Conservation (phyloP, 2,329 filamentous ascomycete species). For the Colletotrichum cordylinicola region DNA sequence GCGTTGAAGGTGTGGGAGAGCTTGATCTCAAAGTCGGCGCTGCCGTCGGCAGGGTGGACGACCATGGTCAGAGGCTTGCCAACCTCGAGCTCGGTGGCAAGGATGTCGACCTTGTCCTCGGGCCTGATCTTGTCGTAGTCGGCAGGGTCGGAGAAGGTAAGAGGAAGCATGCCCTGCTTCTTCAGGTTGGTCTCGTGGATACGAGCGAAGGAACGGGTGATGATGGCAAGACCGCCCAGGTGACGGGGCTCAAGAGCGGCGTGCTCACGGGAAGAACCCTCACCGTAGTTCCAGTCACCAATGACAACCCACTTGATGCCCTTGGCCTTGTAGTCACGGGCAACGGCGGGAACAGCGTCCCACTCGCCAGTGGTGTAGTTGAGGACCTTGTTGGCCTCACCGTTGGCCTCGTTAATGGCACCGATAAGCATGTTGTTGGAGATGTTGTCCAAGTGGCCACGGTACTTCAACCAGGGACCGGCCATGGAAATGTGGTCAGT, state of each 20-base stretch:
- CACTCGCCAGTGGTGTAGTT: constrained; percentile 86
- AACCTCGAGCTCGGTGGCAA: constrained; percentile 87
- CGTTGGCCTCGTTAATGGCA: constrained; percentile 94
- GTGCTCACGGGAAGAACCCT: constrained; percentile 97
- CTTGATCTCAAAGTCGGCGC: constrained; percentile 73
- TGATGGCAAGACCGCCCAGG: constrained; percentile 95
- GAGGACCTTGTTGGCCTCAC: constrained; percentile 96
- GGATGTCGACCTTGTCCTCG: constrained; percentile 87
- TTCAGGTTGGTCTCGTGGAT: constrained; percentile 99
- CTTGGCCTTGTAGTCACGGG: constrained; percentile 98
- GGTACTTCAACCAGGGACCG: constrained; percentile 97
- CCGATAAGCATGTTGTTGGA: constrained; percentile 99
- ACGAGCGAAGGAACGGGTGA: constrained; percentile 94
- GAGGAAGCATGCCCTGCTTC: constrained; percentile 99
- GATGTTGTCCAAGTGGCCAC: constrained; percentile 98
- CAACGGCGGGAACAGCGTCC: constrained; percentile 89
- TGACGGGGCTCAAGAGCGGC: constrained; percentile 97
- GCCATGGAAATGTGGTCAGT: constrained; percentile 98
- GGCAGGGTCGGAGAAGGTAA: constrained; percentile 92
- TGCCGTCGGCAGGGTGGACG: constrained; percentile 89
- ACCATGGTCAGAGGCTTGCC: constrained; percentile 91
- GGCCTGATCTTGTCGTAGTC: constrained; percentile 98
- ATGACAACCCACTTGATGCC: constrained; percentile 96
- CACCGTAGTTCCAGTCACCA: constrained; percentile 99
- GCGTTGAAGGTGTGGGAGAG: constrained; percentile 98